These are phyloP conservation scores for Nakazawaea ishiwadae DNA, from an alignment of 805 yeast species.

Conservation along the genomic window DNA sequence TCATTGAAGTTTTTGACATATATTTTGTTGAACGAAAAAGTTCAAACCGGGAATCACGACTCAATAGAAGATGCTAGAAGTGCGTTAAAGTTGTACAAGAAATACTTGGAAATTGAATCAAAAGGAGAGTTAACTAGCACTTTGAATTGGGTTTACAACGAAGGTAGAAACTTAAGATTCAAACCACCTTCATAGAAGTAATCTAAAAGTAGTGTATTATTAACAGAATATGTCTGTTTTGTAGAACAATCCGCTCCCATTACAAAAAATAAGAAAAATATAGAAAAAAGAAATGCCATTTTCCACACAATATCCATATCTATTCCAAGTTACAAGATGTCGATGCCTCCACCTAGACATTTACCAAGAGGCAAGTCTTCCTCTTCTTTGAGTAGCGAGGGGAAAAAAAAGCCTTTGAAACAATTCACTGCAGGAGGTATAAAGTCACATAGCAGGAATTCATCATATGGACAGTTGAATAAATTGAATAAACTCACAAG, in stretches of 20 bases:
- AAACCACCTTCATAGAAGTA: constrained; percentile 34
- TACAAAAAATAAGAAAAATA: too few species aligned
- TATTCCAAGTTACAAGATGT: constrained; percentile 8
- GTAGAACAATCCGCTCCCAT: not conserved
- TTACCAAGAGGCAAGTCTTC: constrained; percentile 22
- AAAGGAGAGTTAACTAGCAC: constrained; percentile 56
- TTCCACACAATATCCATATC: not conserved
- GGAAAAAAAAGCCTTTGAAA: constrained; percentile 24
- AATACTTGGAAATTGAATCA: constrained; percentile 57
- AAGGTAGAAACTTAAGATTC: constrained; percentile 57
- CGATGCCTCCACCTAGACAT: constrained; percentile 12
- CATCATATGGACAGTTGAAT: constrained; percentile 27
- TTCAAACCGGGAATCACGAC: constrained; percentile 93
- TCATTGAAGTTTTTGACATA: constrained; percentile 86
- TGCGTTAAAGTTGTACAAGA: constrained; percentile 73
- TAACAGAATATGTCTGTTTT: not conserved
- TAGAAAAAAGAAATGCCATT: not conserved
- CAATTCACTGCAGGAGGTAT: constrained; percentile 29
- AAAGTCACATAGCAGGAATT: constrained; percentile 22
- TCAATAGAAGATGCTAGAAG: constrained; percentile 94
- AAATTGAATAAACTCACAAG: constrained; percentile 27
- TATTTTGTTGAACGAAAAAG: constrained; percentile 64
- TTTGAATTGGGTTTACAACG: constrained; percentile 64
- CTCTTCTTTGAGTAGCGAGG: constrained; percentile 22
- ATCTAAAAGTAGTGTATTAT: not conserved